A percentile compares a stretch with the other conserved stretches of the same genome.
phyloP scores from a whole-genome alignment of 2,329 filamentous ascomycete species.

The Aspergillus glaucus region DNA sequence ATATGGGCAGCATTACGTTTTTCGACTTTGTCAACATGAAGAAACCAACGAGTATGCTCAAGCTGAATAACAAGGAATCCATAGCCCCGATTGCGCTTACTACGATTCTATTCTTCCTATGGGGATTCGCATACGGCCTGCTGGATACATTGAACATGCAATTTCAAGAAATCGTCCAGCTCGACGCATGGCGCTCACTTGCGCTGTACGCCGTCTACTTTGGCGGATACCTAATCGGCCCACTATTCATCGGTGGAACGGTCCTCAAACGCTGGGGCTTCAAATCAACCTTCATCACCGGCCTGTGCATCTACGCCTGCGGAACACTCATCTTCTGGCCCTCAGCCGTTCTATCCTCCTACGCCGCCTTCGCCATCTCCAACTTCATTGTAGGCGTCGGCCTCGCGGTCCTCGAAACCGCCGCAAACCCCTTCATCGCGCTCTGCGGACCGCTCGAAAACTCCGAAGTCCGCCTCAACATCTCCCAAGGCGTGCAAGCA shows the following conservation, averaged over 20 bases:
- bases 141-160: constrained; percentile 70
- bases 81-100: constrained; percentile 57
- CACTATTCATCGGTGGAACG: constrained; percentile 49
- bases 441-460: constrained; percentile 57
- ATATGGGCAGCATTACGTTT: constrained; percentile 41
- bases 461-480: constrained; percentile 54
- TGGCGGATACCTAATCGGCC: constrained; percentile 52
- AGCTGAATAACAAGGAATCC: constrained; percentile 52
- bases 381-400: constrained; percentile 59
- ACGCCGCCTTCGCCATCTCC: constrained; percentile 54
- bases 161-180: constrained; percentile 47
- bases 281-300: constrained; percentile 56
- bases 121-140: constrained; percentile 86
- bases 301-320: constrained; percentile 56
- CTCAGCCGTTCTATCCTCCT: constrained; percentile 56
- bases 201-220: constrained; percentile 57
- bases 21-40: constrained; percentile 59
- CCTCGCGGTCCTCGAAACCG: constrained; percentile 54
- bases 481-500: constrained; percentile 57
- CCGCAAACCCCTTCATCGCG: constrained; percentile 57
- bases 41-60: constrained; percentile 52
- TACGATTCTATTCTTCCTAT: constrained; percentile 76
- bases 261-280: constrained; percentile 56
- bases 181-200: constrained; percentile 28
- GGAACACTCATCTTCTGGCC: constrained; percentile 60